Conservation (phyloP, 176 grass and related monocot species). For the Ensete glaucum region DNA sequence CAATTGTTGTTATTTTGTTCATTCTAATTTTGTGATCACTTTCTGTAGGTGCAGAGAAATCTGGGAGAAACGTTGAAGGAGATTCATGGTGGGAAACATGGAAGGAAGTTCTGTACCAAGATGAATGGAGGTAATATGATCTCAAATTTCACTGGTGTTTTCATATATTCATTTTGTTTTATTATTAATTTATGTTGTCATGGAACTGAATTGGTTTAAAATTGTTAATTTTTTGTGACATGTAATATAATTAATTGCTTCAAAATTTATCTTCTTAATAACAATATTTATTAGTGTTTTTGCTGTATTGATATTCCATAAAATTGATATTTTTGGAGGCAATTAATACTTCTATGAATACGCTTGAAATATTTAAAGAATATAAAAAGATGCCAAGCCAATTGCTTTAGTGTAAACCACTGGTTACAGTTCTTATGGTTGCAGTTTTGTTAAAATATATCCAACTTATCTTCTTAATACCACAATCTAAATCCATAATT, state of each 20-base stretch:
- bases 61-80: constrained; percentile 72
- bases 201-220: neutral
- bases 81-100: constrained; percentile 97
- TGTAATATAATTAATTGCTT: neutral
- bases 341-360: no score
- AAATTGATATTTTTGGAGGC: no score
- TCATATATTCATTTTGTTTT: neutral
- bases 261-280: neutral
- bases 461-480: no score
- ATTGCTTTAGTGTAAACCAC: no score
- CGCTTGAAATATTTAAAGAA: neutral
- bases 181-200: neutral
- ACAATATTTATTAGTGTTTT: neutral
- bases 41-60: constrained; percentile 72
- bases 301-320: neutral
- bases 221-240: neutral
- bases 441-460: no score
- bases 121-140: constrained; percentile 78
- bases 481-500: no score
- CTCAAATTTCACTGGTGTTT: neutral
- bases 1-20: neutral
- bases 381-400: neutral
- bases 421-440: no score
- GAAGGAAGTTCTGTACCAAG: constrained; percentile 98
- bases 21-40: neutral